phyloP scores from a whole-genome alignment of 352 stramenopile species.

The Phytophthora idaei region DNA sequence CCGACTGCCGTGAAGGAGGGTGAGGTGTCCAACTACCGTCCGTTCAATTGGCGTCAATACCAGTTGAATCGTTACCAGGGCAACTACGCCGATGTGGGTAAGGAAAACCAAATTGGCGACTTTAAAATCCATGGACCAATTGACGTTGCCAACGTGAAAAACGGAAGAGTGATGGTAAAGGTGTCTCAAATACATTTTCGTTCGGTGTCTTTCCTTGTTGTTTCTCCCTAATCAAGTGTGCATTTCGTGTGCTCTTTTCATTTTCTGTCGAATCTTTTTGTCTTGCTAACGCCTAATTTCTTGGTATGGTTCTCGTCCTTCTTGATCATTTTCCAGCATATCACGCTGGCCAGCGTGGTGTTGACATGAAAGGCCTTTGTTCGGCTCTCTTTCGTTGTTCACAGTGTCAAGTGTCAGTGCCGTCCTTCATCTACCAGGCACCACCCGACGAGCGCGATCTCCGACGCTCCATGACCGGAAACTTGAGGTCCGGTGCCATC shows the following conservation, averaged over 20 bases:
- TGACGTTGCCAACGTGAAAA: conserved; percentile 15
- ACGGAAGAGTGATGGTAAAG: background rate
- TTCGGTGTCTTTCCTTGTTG: background rate
- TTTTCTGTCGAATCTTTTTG: conserved; percentile 22
- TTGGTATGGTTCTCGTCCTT: conserved; percentile 32
- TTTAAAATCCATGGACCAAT: background rate
- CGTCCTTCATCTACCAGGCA: conserved; percentile 40
- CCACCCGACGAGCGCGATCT: conserved; percentile 76
- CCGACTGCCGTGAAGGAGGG: conserved; percentile 58
- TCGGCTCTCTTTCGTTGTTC: conserved; percentile 18
- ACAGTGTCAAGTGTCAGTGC: conserved; percentile 24
- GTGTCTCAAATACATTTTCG: background rate
- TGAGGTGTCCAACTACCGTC: conserved; percentile 62
- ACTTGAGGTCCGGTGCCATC: conserved; percentile 64
- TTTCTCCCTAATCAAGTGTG: conserved; percentile 24
- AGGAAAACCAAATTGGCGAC: conserved; percentile 58
- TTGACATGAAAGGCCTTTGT: conserved; percentile 25
- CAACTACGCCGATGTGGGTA: conserved; percentile 90
- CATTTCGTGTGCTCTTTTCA: conserved; percentile 34
- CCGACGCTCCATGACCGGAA: conserved; percentile 68
- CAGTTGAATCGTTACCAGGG: conserved; percentile 81
- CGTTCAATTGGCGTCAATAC: conserved; percentile 87
- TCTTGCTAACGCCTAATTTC: conserved; percentile 37
- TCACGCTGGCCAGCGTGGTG: conserved; percentile 32
- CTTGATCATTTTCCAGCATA: conserved; percentile 33